These are phyloP conservation scores for Cryphonectria nitschkei DNA, from an alignment of 2,329 filamentous ascomycete species.

Conservation along the genomic window DNA sequence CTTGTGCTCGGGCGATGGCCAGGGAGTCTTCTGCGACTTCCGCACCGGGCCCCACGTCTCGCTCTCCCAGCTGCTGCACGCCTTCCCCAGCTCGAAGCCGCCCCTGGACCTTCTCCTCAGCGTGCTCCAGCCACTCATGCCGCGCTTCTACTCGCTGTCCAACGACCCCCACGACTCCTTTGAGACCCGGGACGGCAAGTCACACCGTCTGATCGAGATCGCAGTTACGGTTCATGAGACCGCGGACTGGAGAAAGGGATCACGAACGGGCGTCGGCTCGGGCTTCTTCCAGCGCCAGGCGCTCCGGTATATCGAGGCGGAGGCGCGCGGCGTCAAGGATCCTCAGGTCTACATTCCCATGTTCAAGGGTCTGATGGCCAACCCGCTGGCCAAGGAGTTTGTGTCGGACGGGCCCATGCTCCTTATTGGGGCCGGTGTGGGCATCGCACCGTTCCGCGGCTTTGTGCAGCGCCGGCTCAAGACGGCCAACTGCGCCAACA, in stretches of 20 bases:
- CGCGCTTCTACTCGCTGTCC: slow-evolving; percentile 96
- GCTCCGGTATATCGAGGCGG: slow-evolving; percentile 68
- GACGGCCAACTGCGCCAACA: slow-evolving; percentile 95
- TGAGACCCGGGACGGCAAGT: slow-evolving; percentile 67
- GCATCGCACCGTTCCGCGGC: slow-evolving; percentile 94
- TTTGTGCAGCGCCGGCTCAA: slow-evolving; percentile 94
- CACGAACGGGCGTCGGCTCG: slow-evolving; percentile 83
- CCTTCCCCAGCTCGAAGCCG: slow-evolving; percentile 90
- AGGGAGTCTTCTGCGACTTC: slow-evolving; percentile 91
- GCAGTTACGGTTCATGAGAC: slow-evolving; percentile 95
- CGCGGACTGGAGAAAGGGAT: slow-evolving; percentile 73
- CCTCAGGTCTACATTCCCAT: slow-evolving; percentile 82
- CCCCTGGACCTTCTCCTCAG: slow-evolving; percentile 82
- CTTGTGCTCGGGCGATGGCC: slow-evolving; percentile 86
- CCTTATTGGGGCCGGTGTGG: slow-evolving; percentile 93
- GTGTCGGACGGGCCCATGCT: slow-evolving; percentile 96
- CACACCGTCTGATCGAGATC: slow-evolving; percentile 85
- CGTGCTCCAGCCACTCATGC: slow-evolving; percentile 86
- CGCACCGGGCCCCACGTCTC: slow-evolving; percentile 87
- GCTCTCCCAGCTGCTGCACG: slow-evolving; percentile 81
- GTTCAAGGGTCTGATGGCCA: slow-evolving; percentile 98
- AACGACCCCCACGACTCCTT: slow-evolving; percentile 87
- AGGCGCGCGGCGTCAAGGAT: slow-evolving; percentile 59
- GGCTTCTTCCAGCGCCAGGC: slow-evolving; percentile 93
- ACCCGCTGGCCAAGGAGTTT: slow-evolving; percentile 90